Conservation (phyloP, 768 basidiomycete species). For the Kwoniella pini region DNA sequence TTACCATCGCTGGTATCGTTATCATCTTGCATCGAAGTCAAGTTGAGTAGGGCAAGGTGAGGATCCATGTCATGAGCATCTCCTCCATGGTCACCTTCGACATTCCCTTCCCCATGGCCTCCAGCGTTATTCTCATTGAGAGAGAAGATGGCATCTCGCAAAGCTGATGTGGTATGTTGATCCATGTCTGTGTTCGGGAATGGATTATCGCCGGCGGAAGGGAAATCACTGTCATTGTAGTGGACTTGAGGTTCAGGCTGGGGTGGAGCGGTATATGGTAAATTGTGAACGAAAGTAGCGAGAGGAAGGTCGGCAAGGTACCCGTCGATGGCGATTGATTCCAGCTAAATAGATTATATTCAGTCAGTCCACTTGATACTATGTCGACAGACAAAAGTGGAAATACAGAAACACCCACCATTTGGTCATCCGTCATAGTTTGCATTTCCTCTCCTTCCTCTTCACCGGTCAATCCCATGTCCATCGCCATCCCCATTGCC, state of each 20-base stretch:
- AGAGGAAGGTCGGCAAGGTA: slow-evolving; percentile 50
- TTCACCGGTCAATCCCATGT: slow-evolving; percentile 44
- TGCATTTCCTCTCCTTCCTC: slow-evolving; percentile 49
- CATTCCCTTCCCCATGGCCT: slow-evolving; percentile 25
- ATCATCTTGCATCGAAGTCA: slow-evolving; percentile 38
- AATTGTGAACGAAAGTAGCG: slow-evolving; percentile 43
- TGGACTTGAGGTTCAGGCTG: slow-evolving; percentile 8
- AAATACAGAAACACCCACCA: slow-evolving; percentile 30
- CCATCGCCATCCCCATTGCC: slow-evolving; percentile 50
- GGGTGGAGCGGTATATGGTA: slow-evolving; percentile 33
- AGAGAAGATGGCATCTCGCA: slow-evolving; percentile 50
- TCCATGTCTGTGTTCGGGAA: slow-evolving; percentile 48
- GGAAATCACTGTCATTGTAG: slow-evolving; percentile 37
- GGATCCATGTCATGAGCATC: slow-evolving; percentile 38
- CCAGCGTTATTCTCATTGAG: slow-evolving; percentile 40
- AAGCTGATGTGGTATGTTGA: slow-evolving; percentile 48
- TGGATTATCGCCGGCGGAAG: slow-evolving; percentile 22
- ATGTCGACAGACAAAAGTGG: too few relatives aligned
- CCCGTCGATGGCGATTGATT: slow-evolving; percentile 48
- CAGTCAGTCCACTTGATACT: neutral
- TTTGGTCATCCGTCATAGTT: slow-evolving; percentile 46
- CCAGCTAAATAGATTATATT: slow-evolving; percentile 29
- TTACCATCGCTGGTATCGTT: slow-evolving; percentile 12
- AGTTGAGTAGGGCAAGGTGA: slow-evolving; percentile 46
- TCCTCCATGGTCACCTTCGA: slow-evolving; percentile 27